These are phyloP conservation scores for Parathielavia appendiculata DNA, from an alignment of 495 filamentous ascomycete species.

Conservation along the genomic window DNA sequence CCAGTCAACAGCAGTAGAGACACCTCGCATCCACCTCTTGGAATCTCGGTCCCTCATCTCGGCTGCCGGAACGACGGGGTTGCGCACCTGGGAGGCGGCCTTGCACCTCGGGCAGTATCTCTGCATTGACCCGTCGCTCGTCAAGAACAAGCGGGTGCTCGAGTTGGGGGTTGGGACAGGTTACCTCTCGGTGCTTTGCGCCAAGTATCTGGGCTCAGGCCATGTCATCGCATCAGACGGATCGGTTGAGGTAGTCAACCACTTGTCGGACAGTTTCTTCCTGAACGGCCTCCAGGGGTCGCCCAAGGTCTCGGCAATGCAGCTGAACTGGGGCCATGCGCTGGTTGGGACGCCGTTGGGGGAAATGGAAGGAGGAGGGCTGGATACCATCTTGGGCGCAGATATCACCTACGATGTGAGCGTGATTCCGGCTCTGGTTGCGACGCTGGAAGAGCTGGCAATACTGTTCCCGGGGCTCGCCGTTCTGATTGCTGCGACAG, in stretches of 20 bases:
- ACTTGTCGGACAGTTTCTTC: constrained; percentile 60
- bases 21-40: constrained; percentile 49
- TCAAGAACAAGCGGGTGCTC: constrained; percentile 60
- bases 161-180: constrained; percentile 89
- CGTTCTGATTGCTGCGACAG: constrained; percentile 46
- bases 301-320: constrained; percentile 39
- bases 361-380: constrained; percentile 43
- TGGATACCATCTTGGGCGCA: constrained; percentile 48
- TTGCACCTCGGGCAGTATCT: constrained; percentile 79
- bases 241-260: constrained; percentile 64
- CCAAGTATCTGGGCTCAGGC: constrained; percentile 60
- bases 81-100: constrained; percentile 91
- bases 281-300: constrained; percentile 57
- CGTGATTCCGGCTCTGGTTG: constrained; percentile 41
- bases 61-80: constrained; percentile 71
- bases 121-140: constrained; percentile 30
- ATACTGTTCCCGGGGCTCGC: constrained; percentile 31
- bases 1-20: not conserved
- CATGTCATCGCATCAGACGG: constrained; percentile 76
- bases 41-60: constrained; percentile 74
- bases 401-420: constrained; percentile 49
- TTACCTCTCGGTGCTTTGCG: constrained; percentile 75
- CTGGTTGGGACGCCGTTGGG: constrained; percentile 33
- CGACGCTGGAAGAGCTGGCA: constrained; percentile 42
- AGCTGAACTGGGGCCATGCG: constrained; percentile 58